Evolutionary conservation across 2,329 filamentous ascomycete genomes (phyloP), one percentile per base, ranked within the genome.

Genomic region (Colletotrichum tropicale): DNA sequence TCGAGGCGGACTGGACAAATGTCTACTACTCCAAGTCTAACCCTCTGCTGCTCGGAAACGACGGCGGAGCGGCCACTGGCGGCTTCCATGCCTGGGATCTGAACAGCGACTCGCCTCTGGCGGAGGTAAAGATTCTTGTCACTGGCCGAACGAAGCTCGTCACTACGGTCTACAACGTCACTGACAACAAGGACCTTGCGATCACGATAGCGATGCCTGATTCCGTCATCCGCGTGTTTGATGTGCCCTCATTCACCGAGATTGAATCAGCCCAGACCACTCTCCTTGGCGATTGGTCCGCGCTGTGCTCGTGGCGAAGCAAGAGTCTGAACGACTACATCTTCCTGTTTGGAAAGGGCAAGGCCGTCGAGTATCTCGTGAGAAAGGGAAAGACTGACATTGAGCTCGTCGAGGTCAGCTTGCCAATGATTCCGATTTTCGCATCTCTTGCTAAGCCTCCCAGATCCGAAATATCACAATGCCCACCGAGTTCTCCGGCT

Each of bases 111-210:
- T 79, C 80, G 7, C 79, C 80, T 6, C 76, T 88, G 12, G 65
- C 78, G 3, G 83, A 86, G 71, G 78, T 83, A 10, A 75, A 78
- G 5, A 80, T 83, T 26, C 77, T 81, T 52, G 81, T 81, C 26
- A 84, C 86, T 2, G 87, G 87, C 6, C 84, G 87, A 32, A 88
- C 86, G n/a, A 88, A 88, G 78, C 82, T 88, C 8, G 82, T 88
- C 15, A 82, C 84, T 12, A 82, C 85, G 0, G 79, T 86, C 2
- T 83, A 88, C 70, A 82, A 80, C 18, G 76, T 87, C 12, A 82
- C 77, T 6, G 81, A 78, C 16, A 10, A 24, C 43, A 83, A 81
- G 36, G 85, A 88, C 61, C 76, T 86, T 16, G 76, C 86, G 15
- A 78, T 87, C 43, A 87, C 86, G 2, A 84, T 88, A 36, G 85